A percentile compares a stretch with the other conserved stretches of the same genome.
Evolutionary conservation across 352 stramenopile species (phyloP).

Genomic region (Achlya hypogyna): DNA sequence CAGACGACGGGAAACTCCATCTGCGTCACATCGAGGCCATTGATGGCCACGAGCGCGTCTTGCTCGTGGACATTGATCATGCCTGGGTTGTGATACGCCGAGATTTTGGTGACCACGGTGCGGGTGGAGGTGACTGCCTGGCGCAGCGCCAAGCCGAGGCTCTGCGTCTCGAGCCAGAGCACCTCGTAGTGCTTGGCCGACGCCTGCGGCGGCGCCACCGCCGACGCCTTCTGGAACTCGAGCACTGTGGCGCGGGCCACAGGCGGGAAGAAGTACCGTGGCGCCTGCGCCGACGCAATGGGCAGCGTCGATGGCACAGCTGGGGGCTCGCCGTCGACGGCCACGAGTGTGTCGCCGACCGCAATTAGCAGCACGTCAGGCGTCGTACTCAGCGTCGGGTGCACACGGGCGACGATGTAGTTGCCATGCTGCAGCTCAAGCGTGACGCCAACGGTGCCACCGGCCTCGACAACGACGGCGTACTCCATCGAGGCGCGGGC

Average conservation of each 20-base stretch:
- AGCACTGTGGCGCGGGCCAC: not conserved
- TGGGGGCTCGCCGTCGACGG: not conserved
- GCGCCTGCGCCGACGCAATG: not conserved
- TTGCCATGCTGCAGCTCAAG: not conserved
- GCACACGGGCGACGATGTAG: not conserved
- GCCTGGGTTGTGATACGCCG: slow-evolving; percentile 4
- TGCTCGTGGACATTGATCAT: slow-evolving; percentile 15
- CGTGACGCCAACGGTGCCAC: not conserved
- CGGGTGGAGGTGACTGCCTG: not conserved
- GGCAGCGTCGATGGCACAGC: not conserved
- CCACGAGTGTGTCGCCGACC: not conserved
- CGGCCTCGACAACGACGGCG: not conserved
- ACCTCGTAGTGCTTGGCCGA: not conserved
- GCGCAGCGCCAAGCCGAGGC: slow-evolving; percentile 1
- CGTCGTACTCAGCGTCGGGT: slow-evolving; percentile 5
- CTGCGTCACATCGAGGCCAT: not conserved
- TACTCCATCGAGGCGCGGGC: not conserved
- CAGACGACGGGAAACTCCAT: slow-evolving; percentile 9
- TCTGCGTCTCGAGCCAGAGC: not conserved
- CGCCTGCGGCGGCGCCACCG: not conserved
- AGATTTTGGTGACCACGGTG: not conserved
- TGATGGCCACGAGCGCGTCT: not conserved
- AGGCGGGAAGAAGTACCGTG: not conserved
- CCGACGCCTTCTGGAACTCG: not conserved
- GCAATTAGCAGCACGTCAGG: not conserved